These are phyloP conservation scores for Wickerhamomyces hampshirensis DNA, from an alignment of 805 yeast genomes.

Conservation along the genomic window DNA sequence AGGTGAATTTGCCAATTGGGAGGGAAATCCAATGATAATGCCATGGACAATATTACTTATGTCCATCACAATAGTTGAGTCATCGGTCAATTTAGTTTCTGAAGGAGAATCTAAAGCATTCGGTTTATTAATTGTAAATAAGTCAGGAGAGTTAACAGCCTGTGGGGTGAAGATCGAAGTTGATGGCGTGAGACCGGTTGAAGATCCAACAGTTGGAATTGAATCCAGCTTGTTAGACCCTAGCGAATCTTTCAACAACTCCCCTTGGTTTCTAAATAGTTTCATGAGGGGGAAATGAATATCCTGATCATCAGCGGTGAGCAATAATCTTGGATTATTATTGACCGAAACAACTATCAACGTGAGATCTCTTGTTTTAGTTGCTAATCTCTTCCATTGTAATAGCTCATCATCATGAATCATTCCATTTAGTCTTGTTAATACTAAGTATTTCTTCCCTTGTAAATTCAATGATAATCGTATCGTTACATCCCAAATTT, in stretches of 20 bases:
- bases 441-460: slow-evolving; percentile 53
- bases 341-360: slow-evolving; percentile 68
- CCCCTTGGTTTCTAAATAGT: slow-evolving; percentile 25
- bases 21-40: slow-evolving; percentile 51
- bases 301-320: slow-evolving; percentile 27
- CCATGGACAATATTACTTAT: slow-evolving; percentile 50
- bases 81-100: slow-evolving; percentile 11
- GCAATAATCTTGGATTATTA: slow-evolving; percentile 44
- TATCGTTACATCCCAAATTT: slow-evolving; percentile 59
- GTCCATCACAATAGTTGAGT: slow-evolving; percentile 36
- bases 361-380: slow-evolving; percentile 49
- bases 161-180: slow-evolving; percentile 23
- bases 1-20: slow-evolving; percentile 67
- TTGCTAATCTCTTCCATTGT: slow-evolving; percentile 72
- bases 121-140: slow-evolving; percentile 15
- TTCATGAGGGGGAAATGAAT: slow-evolving; percentile 29
- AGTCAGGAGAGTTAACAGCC: slow-evolving; percentile 23
- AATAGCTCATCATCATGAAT: slow-evolving; percentile 78
- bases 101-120: slow-evolving; percentile 16
- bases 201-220: slow-evolving; percentile 23
- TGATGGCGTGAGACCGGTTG: slow-evolving; percentile 24
- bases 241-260: slow-evolving; percentile 8
- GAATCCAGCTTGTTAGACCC: slow-evolving; percentile 13
- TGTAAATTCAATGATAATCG: slow-evolving; percentile 30
- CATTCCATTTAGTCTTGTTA: slow-evolving; percentile 67